Evolutionary conservation across 116 monocot genomes (phyloP).

Genomic region (Posidonia oceanica): DNA sequence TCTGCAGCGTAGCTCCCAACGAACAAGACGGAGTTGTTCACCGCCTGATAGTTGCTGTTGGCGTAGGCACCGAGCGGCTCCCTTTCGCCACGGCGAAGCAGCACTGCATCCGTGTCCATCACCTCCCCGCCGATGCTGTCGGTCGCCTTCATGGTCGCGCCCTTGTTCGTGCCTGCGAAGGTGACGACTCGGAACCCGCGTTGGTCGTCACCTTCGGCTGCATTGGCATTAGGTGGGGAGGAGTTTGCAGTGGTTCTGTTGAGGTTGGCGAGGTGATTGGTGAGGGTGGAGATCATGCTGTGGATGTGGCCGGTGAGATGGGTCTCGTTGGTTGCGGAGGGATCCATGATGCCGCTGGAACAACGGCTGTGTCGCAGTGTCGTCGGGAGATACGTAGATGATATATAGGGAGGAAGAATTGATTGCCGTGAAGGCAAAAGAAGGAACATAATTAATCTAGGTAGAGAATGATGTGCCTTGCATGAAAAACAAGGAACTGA

Average conservation of each 20-base stretch:
- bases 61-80: slow-evolving; percentile 20
- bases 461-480: neutral
- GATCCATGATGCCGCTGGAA: neutral
- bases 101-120: slow-evolving; percentile 6
- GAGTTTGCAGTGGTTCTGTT: neutral
- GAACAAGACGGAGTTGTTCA: slow-evolving; percentile 62
- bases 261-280: slow-evolving; percentile 17
- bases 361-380: too few species aligned
- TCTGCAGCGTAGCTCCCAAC: slow-evolving; percentile 44
- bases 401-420: neutral
- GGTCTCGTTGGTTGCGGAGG: neutral
- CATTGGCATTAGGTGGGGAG: neutral
- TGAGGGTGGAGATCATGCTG: slow-evolving; percentile 29
- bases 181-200: slow-evolving; percentile 22
- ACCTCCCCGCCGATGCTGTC: neutral
- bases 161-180: slow-evolving; percentile 41
- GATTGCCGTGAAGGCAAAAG: slow-evolving; percentile 2
- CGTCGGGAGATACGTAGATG: neutral
- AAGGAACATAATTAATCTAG: neutral
- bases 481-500: neutral
- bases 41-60: slow-evolving; percentile 72
- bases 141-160: slow-evolving; percentile 26
- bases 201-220: neutral
- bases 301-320: slow-evolving; percentile 18
- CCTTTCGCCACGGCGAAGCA: slow-evolving; percentile 1